These are phyloP conservation scores for Pseudofabraea citricarpa DNA, from an alignment of 2,329 filamentous ascomycete genomes.

Conservation along the genomic window DNA sequence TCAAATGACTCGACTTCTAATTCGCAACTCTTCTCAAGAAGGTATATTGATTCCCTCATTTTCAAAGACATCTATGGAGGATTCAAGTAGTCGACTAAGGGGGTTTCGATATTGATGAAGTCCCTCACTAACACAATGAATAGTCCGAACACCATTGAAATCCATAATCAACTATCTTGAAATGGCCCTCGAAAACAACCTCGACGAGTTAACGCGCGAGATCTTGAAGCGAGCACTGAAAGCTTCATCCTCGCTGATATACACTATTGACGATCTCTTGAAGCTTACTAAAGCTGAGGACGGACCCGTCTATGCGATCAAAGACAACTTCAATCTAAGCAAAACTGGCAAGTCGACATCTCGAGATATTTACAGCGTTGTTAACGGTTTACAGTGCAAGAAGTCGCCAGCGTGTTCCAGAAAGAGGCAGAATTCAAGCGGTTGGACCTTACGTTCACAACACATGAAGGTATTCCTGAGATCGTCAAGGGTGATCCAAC, in stretches of 20 bases:
- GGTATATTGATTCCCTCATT: background rate
- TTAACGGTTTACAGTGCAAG: slow-evolving; percentile 4
- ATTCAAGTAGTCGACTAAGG: no score
- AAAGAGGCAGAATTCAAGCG: slow-evolving; percentile 16
- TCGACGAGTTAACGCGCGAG: slow-evolving; percentile 15
- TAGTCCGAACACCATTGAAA: slow-evolving; percentile 17
- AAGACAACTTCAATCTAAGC: slow-evolving; percentile 15
- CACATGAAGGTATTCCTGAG: slow-evolving; percentile 15
- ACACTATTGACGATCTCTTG: slow-evolving; percentile 16
- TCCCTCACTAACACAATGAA: background rate
- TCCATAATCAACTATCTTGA: slow-evolving; percentile 20
- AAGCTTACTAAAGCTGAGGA: slow-evolving; percentile 18
- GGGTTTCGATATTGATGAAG: background rate
- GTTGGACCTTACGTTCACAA: slow-evolving; percentile 14
- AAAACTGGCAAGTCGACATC: slow-evolving; percentile 1
- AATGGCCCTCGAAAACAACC: slow-evolving; percentile 15
- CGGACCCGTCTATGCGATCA: slow-evolving; percentile 4
- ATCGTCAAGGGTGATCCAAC: slow-evolving; percentile 17
- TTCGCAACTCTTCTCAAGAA: slow-evolving; percentile 19
- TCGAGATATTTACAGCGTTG: background rate
- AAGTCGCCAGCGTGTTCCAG: slow-evolving; percentile 12
- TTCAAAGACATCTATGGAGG: no score
- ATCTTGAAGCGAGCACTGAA: slow-evolving; percentile 14
- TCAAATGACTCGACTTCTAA: slow-evolving; percentile 13
- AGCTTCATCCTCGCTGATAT: slow-evolving; percentile 16